Evolutionary conservation across 192 early-diverging fungal genomes (phyloP), one percentile per base, ranked within the genome.

Genomic region (Geranomyces michiganensis): DNA sequence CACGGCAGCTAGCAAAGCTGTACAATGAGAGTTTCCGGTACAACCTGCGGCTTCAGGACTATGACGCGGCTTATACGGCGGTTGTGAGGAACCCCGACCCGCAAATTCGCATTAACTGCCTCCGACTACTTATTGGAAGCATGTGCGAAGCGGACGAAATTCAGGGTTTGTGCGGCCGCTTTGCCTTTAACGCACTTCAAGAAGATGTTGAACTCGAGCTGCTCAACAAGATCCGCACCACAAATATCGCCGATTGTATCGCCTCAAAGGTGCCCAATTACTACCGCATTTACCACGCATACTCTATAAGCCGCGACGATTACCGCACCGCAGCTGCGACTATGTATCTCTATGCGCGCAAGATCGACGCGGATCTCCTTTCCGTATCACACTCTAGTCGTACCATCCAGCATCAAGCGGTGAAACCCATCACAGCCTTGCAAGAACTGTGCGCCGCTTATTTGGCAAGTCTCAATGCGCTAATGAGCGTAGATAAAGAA

Each of bases 271-370:
- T 61, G 30, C 73, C 77, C 0, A 81, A 81, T 60, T 81, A 78
- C 47, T 68, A 81, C 59, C 55, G 62, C n/a, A 76, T 81, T 29
- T 51, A 79, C 62, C 78, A 71, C 56, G 31, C 32, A 12, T 81
- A 78, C 71, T 79, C 72, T 58, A 67, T 78, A 9, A 32, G 12
- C 45, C 65, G 71, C 12, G 68, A 62, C 10, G 75, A 81, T 43
- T 71, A 68, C 43, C 26, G 74, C 27, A 78, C 45, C 26, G 80
- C 77, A 13, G 67, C 71, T 19, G 26, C 17, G 10, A 68, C 75
- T 3, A 81, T 81, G 80, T 81, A 73, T 49, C 46, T 72, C 12
- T 81, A 81, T 49, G 80, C 76, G 29, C 55, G 67, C 13, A 17
- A 71, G 32, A 48, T 81, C 43, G 31, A 60, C 19, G 17, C 31